phyloP scores from a whole-genome alignment of 1,139 yeast genomes.

The Kodamaea fungicola region DNA sequence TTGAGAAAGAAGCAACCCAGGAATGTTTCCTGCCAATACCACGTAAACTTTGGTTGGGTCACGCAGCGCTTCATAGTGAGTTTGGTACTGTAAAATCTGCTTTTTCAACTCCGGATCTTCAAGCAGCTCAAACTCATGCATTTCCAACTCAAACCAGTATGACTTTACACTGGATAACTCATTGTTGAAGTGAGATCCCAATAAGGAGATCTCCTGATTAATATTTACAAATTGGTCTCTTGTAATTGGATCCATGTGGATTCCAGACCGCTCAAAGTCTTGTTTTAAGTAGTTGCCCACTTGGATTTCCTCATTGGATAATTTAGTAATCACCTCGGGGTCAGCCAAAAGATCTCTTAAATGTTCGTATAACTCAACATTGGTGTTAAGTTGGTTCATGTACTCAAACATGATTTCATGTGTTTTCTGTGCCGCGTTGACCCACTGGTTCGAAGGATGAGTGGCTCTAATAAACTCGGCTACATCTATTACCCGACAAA shows the following conservation, averaged over 20 bases:
- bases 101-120: conserved; percentile 19
- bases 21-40: conserved; percentile 68
- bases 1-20: conserved; percentile 61
- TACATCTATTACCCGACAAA: conserved; percentile 90
- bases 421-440: conserved; percentile 79
- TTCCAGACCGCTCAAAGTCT: conserved; percentile 90
- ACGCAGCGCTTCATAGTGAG: conserved; percentile 10
- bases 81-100: conserved; percentile 27
- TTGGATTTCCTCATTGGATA: conserved; percentile 69
- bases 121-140: conserved; percentile 29
- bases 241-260: conserved; percentile 68
- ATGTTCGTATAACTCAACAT: conserved; percentile 64
- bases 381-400: conserved; percentile 90
- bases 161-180: conserved; percentile 46
- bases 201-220: conserved; percentile 75
- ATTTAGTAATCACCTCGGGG: conserved; percentile 27
- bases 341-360: conserved; percentile 55
- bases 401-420: conserved; percentile 89
- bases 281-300: conserved; percentile 79
- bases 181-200: conserved; percentile 76
- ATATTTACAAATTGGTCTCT: conserved; percentile 70
- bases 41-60: conserved; percentile 31
- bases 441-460: conserved; percentile 73
- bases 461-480: conserved; percentile 90
- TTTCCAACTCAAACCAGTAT: conserved; percentile 36